A percentile compares a stretch with the other conserved stretches of the same genome.
Evolutionary conservation across 768 basidiomycete species (phyloP).

Genomic region (Leucosporidium creatinivorum): DNA sequence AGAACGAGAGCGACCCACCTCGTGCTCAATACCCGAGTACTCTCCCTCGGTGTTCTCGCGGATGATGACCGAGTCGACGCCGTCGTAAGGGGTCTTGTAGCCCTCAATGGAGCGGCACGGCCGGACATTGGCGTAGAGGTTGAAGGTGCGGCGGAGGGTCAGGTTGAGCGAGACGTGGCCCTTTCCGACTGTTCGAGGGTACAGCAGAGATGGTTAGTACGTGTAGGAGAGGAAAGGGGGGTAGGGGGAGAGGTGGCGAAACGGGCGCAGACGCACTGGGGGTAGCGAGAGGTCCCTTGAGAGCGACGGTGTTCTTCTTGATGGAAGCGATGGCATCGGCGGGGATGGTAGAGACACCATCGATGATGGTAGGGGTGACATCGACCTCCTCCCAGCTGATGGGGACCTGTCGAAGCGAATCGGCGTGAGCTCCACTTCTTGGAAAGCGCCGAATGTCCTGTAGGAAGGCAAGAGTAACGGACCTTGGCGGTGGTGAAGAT

Average conservation of each 20-base stretch:
- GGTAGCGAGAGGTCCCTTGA: conserved; percentile 96
- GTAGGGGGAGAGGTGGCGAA: neutral
- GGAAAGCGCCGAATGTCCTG: neutral
- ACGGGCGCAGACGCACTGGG: conserved; percentile 52
- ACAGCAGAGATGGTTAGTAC: neutral
- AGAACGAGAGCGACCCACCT: conserved; percentile 50
- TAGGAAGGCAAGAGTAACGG: conserved; percentile 21
- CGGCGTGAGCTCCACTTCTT: too few species aligned
- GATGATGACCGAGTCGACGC: conserved; percentile 95
- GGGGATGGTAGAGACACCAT: conserved; percentile 95
- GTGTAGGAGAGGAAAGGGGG: neutral
- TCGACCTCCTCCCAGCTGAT: conserved; percentile 99
- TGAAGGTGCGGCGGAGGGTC: conserved; percentile 93
- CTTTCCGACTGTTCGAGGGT: conserved; percentile 70
- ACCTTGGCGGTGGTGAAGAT: conserved; percentile 87
- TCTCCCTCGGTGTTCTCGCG: conserved; percentile 99
- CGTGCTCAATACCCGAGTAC: conserved; percentile 99
- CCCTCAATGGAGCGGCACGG: conserved; percentile 93
- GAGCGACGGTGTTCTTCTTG: conserved; percentile 92
- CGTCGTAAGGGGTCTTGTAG: conserved; percentile 96
- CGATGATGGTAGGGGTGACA: conserved; percentile 85
- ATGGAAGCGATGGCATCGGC: conserved; percentile 82
- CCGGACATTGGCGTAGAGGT: conserved; percentile 96
- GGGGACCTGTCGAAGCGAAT: conserved; percentile 59
- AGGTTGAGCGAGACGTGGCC: conserved; percentile 97